Conservation (phyloP, 1,139 yeast species). For the Taphrina flavorubra region DNA sequence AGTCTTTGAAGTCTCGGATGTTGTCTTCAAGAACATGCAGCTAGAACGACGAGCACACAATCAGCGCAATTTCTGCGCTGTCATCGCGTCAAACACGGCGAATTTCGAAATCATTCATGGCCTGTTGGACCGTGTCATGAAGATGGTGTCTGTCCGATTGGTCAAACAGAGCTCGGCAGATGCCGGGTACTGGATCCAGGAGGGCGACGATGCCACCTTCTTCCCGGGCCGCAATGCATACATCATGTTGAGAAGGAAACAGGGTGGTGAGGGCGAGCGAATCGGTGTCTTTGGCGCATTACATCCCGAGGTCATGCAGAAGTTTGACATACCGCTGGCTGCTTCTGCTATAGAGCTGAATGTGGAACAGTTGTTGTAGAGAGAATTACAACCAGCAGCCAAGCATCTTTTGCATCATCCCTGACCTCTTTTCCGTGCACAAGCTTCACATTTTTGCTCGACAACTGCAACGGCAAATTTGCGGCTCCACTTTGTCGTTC, state of each 20-base stretch:
- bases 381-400: neutral
- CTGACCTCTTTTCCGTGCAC: neutral
- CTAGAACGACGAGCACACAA: conserved; percentile 90
- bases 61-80: conserved; percentile 93
- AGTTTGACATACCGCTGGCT: conserved; percentile 91
- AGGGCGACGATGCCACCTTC: conserved; percentile 72
- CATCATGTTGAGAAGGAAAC: conserved; percentile 69
- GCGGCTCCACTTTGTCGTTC: neutral
- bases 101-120: conserved; percentile 97
- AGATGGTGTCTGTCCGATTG: conserved; percentile 72
- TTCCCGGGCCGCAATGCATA: conserved; percentile 98
- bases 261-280: conserved; percentile 52
- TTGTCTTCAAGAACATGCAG: conserved; percentile 78
- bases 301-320: conserved; percentile 89
- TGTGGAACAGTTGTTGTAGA: conserved; percentile 77
- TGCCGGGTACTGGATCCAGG: conserved; percentile 66
- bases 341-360: conserved; percentile 89
- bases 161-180: conserved; percentile 55
- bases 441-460: too few relatives aligned
- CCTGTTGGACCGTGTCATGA: conserved; percentile 91
- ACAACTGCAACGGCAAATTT: too few relatives aligned
- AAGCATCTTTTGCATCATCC: neutral
- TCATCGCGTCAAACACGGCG: conserved; percentile 90
- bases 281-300: conserved; percentile 91
- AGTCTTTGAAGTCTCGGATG: conserved; percentile 95